Evolutionary conservation across 148 eudicot genomes (phyloP), one percentile per base, ranked within the genome.

Genomic region (Talinum fruticosum): DNA sequence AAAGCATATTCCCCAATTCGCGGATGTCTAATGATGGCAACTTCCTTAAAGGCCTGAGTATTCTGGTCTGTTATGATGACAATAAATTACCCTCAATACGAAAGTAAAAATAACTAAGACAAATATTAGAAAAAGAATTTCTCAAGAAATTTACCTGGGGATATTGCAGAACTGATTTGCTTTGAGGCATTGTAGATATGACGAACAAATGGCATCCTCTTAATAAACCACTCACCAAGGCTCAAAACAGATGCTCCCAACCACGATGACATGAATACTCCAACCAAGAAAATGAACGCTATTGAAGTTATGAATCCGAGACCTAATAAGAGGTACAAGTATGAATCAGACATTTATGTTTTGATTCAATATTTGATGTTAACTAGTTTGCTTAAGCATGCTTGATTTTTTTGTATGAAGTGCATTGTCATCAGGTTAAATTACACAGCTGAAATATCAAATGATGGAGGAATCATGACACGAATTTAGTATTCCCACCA

Each of bases 221-320:
- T 91, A 53, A 91, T 91, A 82, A 91, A 88, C 96, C 96, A 91
- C 76, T 91, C 96, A 59, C 96, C 96, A 76, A 89, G 89, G 82
- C 93, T 74, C 71, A 91, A 78, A 66, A 91, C 90, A 13, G 96
- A 91, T 33, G 96, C 82, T 70, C 96, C 96, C 90, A 91, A 83
- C 96, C 96, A 91, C 47, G 96, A 91, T n/a, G 96, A 91, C 96
- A 91, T 91, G 82, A 91, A 91, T 34, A 91, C 90, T 0, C 96
- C 96, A 71, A 91, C 88, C 91, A 91, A 77, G 71, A 91, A 89
- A 72, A 91, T 91, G 85, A 91, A 91, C 24, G 93, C 86, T 76
- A 91, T 87, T 19, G 96, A 91, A 65, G 96, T 91, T 29, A 89
- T 73, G 80, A 91, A 91, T 62, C 96, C 96, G 73, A 91, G 87